Conservation (phyloP, 73 alveolate species). For the Tetrahymena malaccensis region DNA sequence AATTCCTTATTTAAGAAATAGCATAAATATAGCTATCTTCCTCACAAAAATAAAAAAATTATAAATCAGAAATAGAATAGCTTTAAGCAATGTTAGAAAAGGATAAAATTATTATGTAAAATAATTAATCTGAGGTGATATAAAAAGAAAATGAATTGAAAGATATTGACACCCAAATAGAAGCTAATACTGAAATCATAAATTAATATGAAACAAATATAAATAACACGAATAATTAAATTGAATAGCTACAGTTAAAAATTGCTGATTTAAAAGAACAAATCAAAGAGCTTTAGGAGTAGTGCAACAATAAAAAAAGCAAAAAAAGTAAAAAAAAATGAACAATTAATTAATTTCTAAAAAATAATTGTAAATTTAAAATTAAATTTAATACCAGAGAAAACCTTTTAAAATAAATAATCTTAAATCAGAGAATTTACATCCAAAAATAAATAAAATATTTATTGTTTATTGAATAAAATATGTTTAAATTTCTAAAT, state of each 20-base stretch:
- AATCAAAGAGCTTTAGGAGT: neutral
- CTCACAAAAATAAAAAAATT: neutral
- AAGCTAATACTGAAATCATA: neutral
- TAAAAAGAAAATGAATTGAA: neutral
- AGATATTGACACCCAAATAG: neutral
- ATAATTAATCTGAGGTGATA: neutral
- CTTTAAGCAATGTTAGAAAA: neutral
- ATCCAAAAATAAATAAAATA: too few species aligned
- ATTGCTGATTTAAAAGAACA: neutral
- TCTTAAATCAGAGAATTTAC: too few species aligned
- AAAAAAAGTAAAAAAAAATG: neutral
- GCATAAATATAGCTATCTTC: neutral
- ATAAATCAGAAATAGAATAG: neutral
- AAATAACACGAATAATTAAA: neutral
- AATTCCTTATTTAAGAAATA: neutral
- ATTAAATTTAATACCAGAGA: too few species aligned
- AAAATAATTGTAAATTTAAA: too few species aligned
- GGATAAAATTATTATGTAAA: neutral
- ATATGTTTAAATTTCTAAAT: too few species aligned
- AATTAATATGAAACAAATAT: neutral
- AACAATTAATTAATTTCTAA: neutral
- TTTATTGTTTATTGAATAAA: too few species aligned
- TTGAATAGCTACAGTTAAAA: neutral
- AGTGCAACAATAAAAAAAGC: neutral
- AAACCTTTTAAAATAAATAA: too few species aligned